Evolutionary conservation across 2,329 filamentous ascomycete species (phyloP), one percentile per base, ranked within the genome.

Genomic region (Hypoxylon sp.): DNA sequence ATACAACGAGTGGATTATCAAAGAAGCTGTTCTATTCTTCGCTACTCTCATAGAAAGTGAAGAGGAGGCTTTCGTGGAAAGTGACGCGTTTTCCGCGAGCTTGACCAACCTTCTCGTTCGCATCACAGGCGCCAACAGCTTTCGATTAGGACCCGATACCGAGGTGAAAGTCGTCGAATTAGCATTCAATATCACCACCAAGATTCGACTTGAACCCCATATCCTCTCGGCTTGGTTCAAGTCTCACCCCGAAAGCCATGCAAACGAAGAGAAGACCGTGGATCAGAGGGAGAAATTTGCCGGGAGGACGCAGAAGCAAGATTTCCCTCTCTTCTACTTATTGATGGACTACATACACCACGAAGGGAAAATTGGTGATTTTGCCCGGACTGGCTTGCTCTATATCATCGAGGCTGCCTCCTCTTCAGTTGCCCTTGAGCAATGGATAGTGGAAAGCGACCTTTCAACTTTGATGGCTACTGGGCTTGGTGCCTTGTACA

Each of bases 371-470:
- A 92, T 97, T 17, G 96, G 96, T 11, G 96, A 99, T 80, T 99
- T 99, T 84, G 95, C 96, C 2, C 87, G 96, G 64, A 99, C 96
- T 0, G 96, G 96, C 0, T 80, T 99, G 69, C 86, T 99, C 6
- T 99, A 99, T 81, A 93, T 99, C 66, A 97, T 98, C 74, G 95
- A 98, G 81, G 93, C 94, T 0, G 94, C 95, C 0, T 95, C 94
- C 0, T 91, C 90, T 72, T 97, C 94, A 0, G 88, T 90, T 20
- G 88, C 90, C 0, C 81, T 99, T 66, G 96, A 99, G 82, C 92
- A 94, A 76, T 99, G 96, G 96, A 93, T 99, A 71, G 94, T 98
- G 51, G 95, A 97, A 78, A 98, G 95, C 79, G 96, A 99, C 78
- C 85, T 99, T 58, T 96, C 96, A 11, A 98, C 96, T 0, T 85